These are phyloP conservation scores for Xerocomus nothofagi DNA, from an alignment of 1,284 basidiomycete species.

Conservation along the genomic window DNA sequence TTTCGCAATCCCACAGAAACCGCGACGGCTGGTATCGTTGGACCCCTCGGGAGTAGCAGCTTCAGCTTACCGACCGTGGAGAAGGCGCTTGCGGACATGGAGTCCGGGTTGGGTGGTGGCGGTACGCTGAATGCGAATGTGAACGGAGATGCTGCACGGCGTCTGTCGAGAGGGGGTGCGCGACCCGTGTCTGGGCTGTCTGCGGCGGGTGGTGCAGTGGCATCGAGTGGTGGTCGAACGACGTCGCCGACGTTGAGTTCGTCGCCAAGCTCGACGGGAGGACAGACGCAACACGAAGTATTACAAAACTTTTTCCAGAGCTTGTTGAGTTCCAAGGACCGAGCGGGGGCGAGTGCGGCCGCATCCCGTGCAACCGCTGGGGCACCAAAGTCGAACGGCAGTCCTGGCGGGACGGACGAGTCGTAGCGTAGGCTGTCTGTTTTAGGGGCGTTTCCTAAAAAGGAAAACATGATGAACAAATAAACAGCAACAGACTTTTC, in stretches of 20 bases:
- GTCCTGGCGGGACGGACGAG: slow-evolving; percentile 33
- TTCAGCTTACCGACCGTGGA: slow-evolving; percentile 85
- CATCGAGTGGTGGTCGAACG: slow-evolving; percentile 19
- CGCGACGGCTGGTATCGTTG: slow-evolving; percentile 68
- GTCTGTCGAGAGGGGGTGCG: slow-evolving; percentile 33
- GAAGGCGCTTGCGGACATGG: slow-evolving; percentile 83
- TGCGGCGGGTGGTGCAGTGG: slow-evolving; percentile 12
- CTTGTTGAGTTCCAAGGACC: slow-evolving; percentile 67
- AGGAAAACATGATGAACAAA: slow-evolving; percentile 7
- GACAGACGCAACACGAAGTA: slow-evolving; percentile 78
- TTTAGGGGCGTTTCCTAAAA: slow-evolving; percentile 1
- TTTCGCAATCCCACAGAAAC: slow-evolving; percentile 72
- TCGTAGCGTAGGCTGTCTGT: not conserved
- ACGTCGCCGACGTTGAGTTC: slow-evolving; percentile 44
- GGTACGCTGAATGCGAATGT: slow-evolving; percentile 31
- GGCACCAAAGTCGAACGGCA: slow-evolving; percentile 28
- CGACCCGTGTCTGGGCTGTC: slow-evolving; percentile 31
- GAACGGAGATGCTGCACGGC: slow-evolving; percentile 36
- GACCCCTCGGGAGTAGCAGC: slow-evolving; percentile 82
- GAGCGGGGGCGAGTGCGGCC: slow-evolving; percentile 34
- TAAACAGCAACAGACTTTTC: slow-evolving; percentile 18
- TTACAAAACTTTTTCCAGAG: slow-evolving; percentile 87
- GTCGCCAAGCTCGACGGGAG: slow-evolving; percentile 48
- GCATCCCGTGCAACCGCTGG: slow-evolving; percentile 26
- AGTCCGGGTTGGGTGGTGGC: slow-evolving; percentile 49